Evolutionary conservation across 345 rosid species (phyloP).

Genomic region (Melaleuca alternifolia): DNA sequence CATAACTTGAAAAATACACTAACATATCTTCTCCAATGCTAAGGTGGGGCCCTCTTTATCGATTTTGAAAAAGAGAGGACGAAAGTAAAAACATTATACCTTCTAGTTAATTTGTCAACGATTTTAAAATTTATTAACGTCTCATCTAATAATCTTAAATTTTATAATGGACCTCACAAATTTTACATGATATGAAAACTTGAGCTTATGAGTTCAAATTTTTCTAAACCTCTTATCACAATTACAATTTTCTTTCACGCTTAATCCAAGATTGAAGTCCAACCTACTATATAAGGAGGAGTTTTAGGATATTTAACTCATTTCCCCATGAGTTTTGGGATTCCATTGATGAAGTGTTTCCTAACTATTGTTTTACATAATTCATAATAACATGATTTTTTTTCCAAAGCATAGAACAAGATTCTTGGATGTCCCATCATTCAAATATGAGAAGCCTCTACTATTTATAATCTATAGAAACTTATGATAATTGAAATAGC

Average conservation of each 20-base stretch:
- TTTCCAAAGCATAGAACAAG: background rate
- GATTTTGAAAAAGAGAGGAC: background rate
- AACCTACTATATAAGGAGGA: background rate
- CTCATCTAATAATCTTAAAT: background rate
- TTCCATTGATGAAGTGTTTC: background rate
- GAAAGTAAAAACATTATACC: too few species aligned
- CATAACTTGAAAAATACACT: background rate
- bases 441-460: background rate
- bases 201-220: background rate
- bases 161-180: accelerated
- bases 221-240: background rate
- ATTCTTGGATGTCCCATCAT: background rate
- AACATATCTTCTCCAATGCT: background rate
- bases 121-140: background rate
- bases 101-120: too few species aligned
- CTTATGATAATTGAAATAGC: background rate
- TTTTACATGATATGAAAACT: too few species aligned
- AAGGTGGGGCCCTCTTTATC: background rate
- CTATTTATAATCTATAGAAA: background rate
- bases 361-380: background rate
- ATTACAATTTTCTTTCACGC: background rate
- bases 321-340: background rate
- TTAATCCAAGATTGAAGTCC: background rate
- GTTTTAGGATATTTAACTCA: background rate
- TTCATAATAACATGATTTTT: background rate